Evolutionary conservation across 495 filamentous ascomycete species (phyloP), one percentile per base, ranked within the genome.

Genomic region (Penicillium angulare): DNA sequence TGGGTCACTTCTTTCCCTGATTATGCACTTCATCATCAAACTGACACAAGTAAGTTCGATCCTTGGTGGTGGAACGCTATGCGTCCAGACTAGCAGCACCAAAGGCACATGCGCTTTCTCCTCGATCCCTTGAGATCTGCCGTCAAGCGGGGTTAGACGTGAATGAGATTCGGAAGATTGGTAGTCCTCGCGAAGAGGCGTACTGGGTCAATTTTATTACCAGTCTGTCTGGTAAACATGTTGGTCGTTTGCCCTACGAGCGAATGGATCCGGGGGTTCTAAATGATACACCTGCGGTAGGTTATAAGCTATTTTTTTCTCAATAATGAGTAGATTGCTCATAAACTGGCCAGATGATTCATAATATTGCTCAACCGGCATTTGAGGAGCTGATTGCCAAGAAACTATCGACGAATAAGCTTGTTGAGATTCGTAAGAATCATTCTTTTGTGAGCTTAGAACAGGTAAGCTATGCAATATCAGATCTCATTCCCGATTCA

Each of bases 201-300:
- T 50, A 53, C 20, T 65, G 55, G 61, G 64, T 67, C 7, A 67
- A 65, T 22, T 69, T 67, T 17, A 29, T 66, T 10, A 66, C 63
- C 5, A 59, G 56, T 41, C 43, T 69, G 7, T 50, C 46, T 50
- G 66, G 63, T 1, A 47, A 61, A 7, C 31, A 47, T 10, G 59
- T 69, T 26, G 66, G 66, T 3, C 47, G 48, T 5, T 27, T 69
- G 5, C 61, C 61, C 0, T 69, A 64, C 54, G 66, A 69, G 51
- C 55, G 64, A 1, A 67, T 67, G 61, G 64, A 69, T 35, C 23
- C 49, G 7, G 57, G 39, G 2, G 59, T 65, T 12, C 39, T 65
- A 21, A 47, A 65, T 26, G 53, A 49, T n/a, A 67, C 66, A 0
- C 64, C 63, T 15, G 44, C 58, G 41, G 66, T 64, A 54, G 4